Conservation (phyloP, 371 early-diverging fungal species). For the Apophysomyces ossiformis region DNA sequence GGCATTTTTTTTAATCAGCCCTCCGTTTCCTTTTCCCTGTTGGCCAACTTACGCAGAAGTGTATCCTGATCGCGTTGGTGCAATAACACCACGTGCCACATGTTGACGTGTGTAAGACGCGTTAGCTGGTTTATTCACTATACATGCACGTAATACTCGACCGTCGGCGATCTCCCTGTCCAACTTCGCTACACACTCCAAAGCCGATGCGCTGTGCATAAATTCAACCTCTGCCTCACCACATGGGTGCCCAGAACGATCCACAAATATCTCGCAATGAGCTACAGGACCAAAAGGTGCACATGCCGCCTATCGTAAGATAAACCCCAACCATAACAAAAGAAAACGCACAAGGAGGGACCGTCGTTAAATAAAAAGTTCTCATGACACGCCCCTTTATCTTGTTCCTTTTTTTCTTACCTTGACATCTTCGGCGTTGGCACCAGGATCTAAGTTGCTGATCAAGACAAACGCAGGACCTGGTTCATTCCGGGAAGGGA, state of each 20-base stretch:
- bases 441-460: slow-evolving; percentile 44
- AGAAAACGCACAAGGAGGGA: not conserved
- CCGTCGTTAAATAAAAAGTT: too few species aligned
- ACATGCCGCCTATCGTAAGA: slow-evolving; percentile 15
- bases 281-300: slow-evolving; percentile 13
- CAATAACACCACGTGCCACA: not conserved
- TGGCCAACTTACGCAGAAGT: not conserved
- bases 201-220: slow-evolving; percentile 8
- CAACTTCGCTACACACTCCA: slow-evolving; percentile 15
- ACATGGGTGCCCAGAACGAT: slow-evolving; percentile 18
- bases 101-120: not conserved
- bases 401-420: slow-evolving; percentile 7
- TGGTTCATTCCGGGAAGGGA: not conserved
- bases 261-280: slow-evolving; percentile 15
- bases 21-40: not conserved
- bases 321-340: not conserved
- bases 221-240: slow-evolving; percentile 24
- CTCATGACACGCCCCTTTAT: too few species aligned
- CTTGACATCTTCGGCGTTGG: slow-evolving; percentile 47
- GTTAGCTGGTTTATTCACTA: not conserved
- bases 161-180: slow-evolving; percentile 21
- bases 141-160: not conserved
- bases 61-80: slow-evolving; percentile 6
- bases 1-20: not conserved
- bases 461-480: slow-evolving; percentile 39